A percentile compares a stretch with the other conserved stretches of the same genome.
Conservation (phyloP, 176 grass and related monocot genomes). For the Phyllostachys edulis region DNA sequence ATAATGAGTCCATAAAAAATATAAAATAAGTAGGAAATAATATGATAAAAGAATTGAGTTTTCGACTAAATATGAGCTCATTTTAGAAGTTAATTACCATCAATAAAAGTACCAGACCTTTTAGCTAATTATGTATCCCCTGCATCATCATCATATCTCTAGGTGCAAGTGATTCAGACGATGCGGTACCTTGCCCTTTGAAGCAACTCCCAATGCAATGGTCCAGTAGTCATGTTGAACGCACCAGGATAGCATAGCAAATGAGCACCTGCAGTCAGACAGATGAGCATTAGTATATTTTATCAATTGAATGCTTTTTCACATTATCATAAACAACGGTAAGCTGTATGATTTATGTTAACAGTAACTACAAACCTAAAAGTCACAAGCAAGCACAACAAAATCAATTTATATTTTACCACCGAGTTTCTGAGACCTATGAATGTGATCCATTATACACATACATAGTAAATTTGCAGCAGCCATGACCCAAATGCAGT, state of each 20-base stretch:
- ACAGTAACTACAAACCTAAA: background rate
- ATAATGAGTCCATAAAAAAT: too few relatives aligned
- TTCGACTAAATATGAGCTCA: background rate
- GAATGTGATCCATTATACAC: background rate
- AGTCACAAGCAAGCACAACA: background rate
- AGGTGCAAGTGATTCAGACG: constrained; percentile 27
- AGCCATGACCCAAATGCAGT: constrained; percentile 12
- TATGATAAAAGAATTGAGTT: background rate
- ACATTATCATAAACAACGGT: background rate
- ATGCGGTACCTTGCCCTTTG: constrained; percentile 82
- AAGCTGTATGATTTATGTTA: background rate
- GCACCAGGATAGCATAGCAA: constrained; percentile 98
- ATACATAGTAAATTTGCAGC: background rate
- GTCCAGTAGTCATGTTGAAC: constrained; percentile 99
- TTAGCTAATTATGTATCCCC: background rate
- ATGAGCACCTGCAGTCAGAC: constrained; percentile 66
- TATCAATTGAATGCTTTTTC: background rate
- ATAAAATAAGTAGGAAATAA: constrained; percentile 10
- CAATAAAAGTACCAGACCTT: background rate
- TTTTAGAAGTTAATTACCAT: background rate
- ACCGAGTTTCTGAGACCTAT: background rate
- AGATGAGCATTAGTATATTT: constrained; percentile 1
- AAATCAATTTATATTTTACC: background rate
- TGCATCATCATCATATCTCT: background rate
- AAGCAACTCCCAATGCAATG: constrained; percentile 93